These are phyloP conservation scores for Kwoniella mangroviensis DNA, from an alignment of 768 basidiomycete species.

Conservation along the genomic window DNA sequence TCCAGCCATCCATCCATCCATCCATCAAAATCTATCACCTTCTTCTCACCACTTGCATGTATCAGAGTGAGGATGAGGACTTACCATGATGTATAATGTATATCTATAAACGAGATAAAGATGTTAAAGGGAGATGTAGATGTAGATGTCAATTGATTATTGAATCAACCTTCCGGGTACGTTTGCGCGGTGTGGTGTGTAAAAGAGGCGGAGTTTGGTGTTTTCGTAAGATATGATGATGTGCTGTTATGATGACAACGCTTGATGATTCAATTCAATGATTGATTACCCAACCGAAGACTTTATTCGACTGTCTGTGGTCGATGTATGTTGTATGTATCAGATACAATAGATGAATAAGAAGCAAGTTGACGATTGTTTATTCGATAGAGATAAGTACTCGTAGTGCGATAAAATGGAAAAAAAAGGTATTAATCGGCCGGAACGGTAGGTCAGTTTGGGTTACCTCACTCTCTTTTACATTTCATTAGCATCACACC, in stretches of 20 bases:
- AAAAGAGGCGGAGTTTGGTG: not conserved
- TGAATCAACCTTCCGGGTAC: not conserved
- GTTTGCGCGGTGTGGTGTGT: not conserved
- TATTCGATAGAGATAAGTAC: too few species aligned
- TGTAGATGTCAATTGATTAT: not conserved
- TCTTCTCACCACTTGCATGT: not conserved
- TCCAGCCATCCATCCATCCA: constrained; percentile 3
- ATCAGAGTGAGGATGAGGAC: not conserved
- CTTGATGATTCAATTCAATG: too few species aligned
- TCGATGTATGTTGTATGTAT: too few species aligned
- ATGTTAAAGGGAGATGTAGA: constrained; percentile 1
- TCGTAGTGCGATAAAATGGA: not conserved
- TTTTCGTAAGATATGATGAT: too few species aligned
- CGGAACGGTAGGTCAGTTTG: constrained; percentile 8
- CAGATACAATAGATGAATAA: too few species aligned
- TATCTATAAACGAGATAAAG: constrained; percentile 5
- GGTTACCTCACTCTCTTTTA: not conserved
- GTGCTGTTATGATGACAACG: too few species aligned
- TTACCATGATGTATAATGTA: constrained; percentile 16
- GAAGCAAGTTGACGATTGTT: too few species aligned
- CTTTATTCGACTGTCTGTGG: too few species aligned
- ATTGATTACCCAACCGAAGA: too few species aligned
- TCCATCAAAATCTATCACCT: not conserved
- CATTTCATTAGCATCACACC: not conserved
- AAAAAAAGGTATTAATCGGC: constrained; percentile 16